A percentile compares a stretch with the other conserved stretches of the same genome.
Evolutionary conservation across 1,139 yeast species (phyloP).

Genomic region (Blastobotrys proliferans): DNA sequence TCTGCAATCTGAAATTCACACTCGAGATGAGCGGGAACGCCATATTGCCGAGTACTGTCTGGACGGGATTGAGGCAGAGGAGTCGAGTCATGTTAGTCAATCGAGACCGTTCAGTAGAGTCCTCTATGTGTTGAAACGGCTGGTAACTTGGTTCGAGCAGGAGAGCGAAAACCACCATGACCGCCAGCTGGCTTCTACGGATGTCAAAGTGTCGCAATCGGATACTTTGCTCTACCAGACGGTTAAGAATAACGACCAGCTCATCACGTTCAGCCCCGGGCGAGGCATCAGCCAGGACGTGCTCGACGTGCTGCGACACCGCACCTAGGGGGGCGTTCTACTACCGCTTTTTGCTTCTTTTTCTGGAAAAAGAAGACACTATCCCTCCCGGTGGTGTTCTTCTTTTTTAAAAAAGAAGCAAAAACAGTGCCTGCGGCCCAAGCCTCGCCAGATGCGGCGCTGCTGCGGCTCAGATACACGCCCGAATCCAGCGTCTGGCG

Average conservation of each 20-base stretch:
- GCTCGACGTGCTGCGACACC: not conserved
- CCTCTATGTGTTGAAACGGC: slow-evolving; percentile 12
- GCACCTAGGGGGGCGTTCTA: no score
- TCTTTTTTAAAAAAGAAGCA: no score
- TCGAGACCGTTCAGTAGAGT: slow-evolving; percentile 16
- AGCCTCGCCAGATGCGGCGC: no score
- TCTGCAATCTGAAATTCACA: slow-evolving; percentile 15
- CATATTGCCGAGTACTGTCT: slow-evolving; percentile 17
- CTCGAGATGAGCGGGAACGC: slow-evolving; percentile 7
- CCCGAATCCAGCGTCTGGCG: no score
- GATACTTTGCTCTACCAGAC: slow-evolving; percentile 16
- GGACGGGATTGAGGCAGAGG: slow-evolving; percentile 11
- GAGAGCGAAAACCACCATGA: slow-evolving; percentile 5
- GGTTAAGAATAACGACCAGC: slow-evolving; percentile 3
- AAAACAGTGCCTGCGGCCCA: no score
- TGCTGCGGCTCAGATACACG: no score
- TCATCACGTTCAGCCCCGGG: slow-evolving; percentile 13
- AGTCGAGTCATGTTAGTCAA: slow-evolving; percentile 1
- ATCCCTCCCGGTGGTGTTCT: no score
- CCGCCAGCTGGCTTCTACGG: slow-evolving; percentile 15
- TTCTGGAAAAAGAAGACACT: no score
- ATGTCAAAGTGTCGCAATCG: slow-evolving; percentile 16
- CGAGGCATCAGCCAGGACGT: slow-evolving; percentile 5
- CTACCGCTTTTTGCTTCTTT: no score
- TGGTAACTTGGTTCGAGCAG: slow-evolving; percentile 16